Base-by-base conservation (phyloP, 352 stramenopile species). In the Phytophthora hibernalis region DNA sequence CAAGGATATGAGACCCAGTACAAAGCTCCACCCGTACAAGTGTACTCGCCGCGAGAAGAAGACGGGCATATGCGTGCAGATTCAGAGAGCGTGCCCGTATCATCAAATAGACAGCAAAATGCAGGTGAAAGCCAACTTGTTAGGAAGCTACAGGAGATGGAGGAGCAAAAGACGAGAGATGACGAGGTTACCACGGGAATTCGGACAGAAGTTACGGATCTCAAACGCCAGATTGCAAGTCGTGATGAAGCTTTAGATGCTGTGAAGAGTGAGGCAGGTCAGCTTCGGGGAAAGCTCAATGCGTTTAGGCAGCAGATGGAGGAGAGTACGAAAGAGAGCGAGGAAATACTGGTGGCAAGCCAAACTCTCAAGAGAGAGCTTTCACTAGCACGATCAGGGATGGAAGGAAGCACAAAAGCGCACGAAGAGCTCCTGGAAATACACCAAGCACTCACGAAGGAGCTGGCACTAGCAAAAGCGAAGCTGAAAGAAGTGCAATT, bases 351-450 rank as follows among this genome's bases (percentile, higher is more conserved):
- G 6, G 49, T 55, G 13, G 53, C 38, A 8, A 84, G 81, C 40
- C 31, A 75, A 38, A 72, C 45, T 7, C 44, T 85, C 20, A 77
- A 79, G 37, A 69, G 63, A 44, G 76, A 85, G 31, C n/a, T 86
- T 8, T 48, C 66, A 12, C 26, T 60, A 24, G 43, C 59, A 18
- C 59, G 65, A 54, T 60, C 51, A 22, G 44, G 50, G 24, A 70
- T 67, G 55, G 59, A 74, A 65, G 59, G 40, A 7, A 67, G 35
- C 6, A 51, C 64, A 16, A 63, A 69, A 38, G 49, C 44, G 1
- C 38, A 66, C 3, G 47, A 67, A 31, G 67, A 70, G 20, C 65
- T 79, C 1, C 22, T 70, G 26, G 40, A 79, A 53, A 22, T 24
- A 12, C 63, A 73, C 20, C 35, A 73, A 30, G 44, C 51, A 22